Evolutionary conservation across 768 basidiomycete species (phyloP), one percentile per base, ranked within the genome.

Genomic region (Phanerodontia chrysosporium): DNA sequence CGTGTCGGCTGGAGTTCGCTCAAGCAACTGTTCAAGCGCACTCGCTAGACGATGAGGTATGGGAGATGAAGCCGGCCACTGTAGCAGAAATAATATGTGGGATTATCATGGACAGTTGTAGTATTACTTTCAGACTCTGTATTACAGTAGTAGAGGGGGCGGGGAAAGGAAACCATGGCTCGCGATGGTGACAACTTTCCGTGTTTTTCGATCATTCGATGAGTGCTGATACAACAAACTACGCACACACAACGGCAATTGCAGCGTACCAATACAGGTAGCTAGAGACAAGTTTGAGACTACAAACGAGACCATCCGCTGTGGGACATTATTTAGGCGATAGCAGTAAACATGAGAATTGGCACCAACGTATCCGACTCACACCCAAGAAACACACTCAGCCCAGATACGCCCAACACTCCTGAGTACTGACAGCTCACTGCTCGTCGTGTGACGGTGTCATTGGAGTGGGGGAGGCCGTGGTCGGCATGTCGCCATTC

Each of bases 1-100:
- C 46, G 45, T 5, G 39, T 42, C 18, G 45, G 56, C 13, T 57
- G 56, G 56, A 49, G 29, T 13, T 21, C 48, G 28, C 32, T 49
- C n/a, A 46, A 24, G 56, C 27, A 49, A 10, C 46, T 57, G n/a
- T 57, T 57, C 46, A 56, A 56, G 45, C 55, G 55, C 5, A 6
- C 53, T n/a, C 45, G 55, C 27, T 56, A 30, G 25, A 45, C 24
- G 14, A 9, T 7, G 21, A 9, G 21, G 12, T 13, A 25, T 10
- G 25, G 28, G 48, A 42, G 39, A 10, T n/a, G n/a, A n/a, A n/a
- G n/a, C n/a, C n/a, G n/a, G n/a, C n/a, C 39, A 35, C 6, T 13
- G 32, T 7, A 35, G 32, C 32, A 35, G 32, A 35, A 35, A 30
- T 51, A 32, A 32, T n/a, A 28, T 51, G 32, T 30, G 29, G 18